A percentile compares a stretch with the other conserved stretches of the same genome.
These are phyloP conservation scores for Nelumbo lutea DNA, from an alignment of 164 flowering plant species.

Conservation along the genomic window DNA sequence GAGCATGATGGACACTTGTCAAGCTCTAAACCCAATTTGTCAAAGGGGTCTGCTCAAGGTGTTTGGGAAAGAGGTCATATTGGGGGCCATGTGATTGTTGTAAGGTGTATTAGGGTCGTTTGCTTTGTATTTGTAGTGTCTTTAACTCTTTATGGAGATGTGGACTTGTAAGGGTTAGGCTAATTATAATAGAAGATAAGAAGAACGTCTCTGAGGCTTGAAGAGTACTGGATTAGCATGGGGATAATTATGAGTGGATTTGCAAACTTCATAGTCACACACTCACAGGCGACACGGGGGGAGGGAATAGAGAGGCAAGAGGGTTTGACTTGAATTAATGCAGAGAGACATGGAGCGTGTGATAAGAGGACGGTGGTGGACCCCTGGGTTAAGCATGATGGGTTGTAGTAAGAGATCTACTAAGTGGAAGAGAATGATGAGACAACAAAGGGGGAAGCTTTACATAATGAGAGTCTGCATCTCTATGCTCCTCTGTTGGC, in stretches of 20 bases:
- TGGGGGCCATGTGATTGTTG: slow-evolving; percentile 6
- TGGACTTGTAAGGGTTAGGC: slow-evolving; percentile 14
- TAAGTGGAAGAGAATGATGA: slow-evolving; percentile 47
- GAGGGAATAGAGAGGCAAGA: neutral
- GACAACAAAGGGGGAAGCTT: slow-evolving; percentile 53
- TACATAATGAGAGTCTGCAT: slow-evolving; percentile 57
- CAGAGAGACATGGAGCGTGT: slow-evolving; percentile 16
- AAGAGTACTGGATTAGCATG: slow-evolving; percentile 16
- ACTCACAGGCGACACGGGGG: no score
- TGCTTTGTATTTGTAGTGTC: neutral
- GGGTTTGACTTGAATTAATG: slow-evolving; percentile 10
- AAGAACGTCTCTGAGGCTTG: slow-evolving; percentile 14
- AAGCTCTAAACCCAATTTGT: neutral
- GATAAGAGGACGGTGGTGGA: slow-evolving; percentile 21
- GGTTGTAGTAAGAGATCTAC: slow-evolving; percentile 32
- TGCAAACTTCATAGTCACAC: slow-evolving; percentile 16
- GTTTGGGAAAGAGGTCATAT: slow-evolving; percentile 1
- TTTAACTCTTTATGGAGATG: neutral
- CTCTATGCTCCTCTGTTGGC: slow-evolving; percentile 60
- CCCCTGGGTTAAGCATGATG: slow-evolving; percentile 7
- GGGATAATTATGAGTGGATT: slow-evolving; percentile 28
- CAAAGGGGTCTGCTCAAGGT: neutral
- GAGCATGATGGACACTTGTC: slow-evolving; percentile 3
- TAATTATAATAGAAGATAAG: slow-evolving; percentile 24
- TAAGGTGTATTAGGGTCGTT: neutral